Evolutionary conservation across 1,284 basidiomycete genomes (phyloP).

Genomic region (Ceratobasidium sp.): DNA sequence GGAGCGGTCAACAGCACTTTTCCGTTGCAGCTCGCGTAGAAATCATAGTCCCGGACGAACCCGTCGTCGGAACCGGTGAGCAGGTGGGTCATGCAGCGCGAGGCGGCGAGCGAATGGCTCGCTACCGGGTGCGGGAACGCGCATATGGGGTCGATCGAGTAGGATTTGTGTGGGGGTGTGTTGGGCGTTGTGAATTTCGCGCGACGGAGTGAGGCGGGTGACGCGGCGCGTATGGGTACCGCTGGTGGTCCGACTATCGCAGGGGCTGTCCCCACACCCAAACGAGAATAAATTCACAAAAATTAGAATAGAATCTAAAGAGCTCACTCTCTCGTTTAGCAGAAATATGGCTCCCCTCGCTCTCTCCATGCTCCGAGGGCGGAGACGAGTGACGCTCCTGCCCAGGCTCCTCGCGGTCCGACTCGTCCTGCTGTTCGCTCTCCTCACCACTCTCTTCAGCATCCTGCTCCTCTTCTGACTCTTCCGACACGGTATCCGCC

Average conservation of each 20-base stretch:
- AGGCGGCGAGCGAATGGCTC: slow-evolving; percentile 87
- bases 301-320: neutral
- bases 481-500: slow-evolving; percentile 47
- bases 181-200: slow-evolving; percentile 55
- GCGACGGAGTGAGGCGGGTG: slow-evolving; percentile 70
- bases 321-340: slow-evolving; percentile 33
- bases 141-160: slow-evolving; percentile 92
- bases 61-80: slow-evolving; percentile 94
- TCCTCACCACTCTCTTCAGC: slow-evolving; percentile 44
- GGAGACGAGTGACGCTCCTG: slow-evolving; percentile 35
- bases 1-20: slow-evolving; percentile 90
- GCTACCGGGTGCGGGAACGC: slow-evolving; percentile 91
- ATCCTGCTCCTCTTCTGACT: slow-evolving; percentile 50
- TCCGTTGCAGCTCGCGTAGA: slow-evolving; percentile 89
- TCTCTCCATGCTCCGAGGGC: slow-evolving; percentile 50
- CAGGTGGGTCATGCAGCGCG: slow-evolving; percentile 89
- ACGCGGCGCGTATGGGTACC: slow-evolving; percentile 65
- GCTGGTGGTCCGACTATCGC: slow-evolving; percentile 54
- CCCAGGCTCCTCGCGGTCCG: slow-evolving; percentile 28
- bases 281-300: slow-evolving; percentile 2
- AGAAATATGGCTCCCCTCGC: slow-evolving; percentile 46
- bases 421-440: slow-evolving; percentile 45
- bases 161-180: slow-evolving; percentile 64
- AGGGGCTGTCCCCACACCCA: slow-evolving; percentile 25
- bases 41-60: slow-evolving; percentile 92